Evolutionary conservation across 495 filamentous ascomycete genomes (phyloP).

Genomic region (Aspergillus asperescens): DNA sequence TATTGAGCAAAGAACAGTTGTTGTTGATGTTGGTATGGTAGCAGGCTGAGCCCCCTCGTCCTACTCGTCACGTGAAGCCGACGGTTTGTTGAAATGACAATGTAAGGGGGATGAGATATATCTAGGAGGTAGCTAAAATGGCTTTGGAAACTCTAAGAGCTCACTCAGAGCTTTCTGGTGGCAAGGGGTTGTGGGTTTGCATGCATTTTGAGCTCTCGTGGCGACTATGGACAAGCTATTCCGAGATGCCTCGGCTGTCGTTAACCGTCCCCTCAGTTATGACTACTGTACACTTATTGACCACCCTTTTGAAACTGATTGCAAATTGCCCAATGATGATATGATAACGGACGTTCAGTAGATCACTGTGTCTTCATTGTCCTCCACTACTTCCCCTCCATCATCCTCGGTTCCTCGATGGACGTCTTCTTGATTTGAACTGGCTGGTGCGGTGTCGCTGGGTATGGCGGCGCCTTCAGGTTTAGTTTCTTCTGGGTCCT

Average conservation of each 20-base stretch:
- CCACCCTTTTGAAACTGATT: not conserved
- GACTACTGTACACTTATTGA: not conserved
- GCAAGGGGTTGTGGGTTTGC: not conserved
- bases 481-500: slow-evolving; percentile 18
- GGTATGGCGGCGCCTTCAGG: slow-evolving; percentile 17
- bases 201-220: not conserved
- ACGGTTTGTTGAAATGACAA: not conserved
- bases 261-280: slow-evolving; percentile 8
- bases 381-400: slow-evolving; percentile 66
- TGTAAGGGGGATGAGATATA: not conserved
- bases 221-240: too few relatives aligned
- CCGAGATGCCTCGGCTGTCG: slow-evolving; percentile 14
- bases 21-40: too few relatives aligned
- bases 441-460: slow-evolving; percentile 13
- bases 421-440: slow-evolving; percentile 21
- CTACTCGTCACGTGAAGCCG: slow-evolving; percentile 22
- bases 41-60: slow-evolving; percentile 15
- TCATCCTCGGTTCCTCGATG: slow-evolving; percentile 53
- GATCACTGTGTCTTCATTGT: slow-evolving; percentile 79
- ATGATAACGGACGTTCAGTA: slow-evolving; percentile 48
- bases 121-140: not conserved
- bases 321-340: not conserved
- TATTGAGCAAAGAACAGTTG: not conserved
- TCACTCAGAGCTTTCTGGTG: not conserved
- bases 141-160: not conserved